These are phyloP conservation scores for Gnomoniopsis smithogilvyi DNA, from an alignment of 2,329 filamentous ascomycete genomes.

Conservation along the genomic window DNA sequence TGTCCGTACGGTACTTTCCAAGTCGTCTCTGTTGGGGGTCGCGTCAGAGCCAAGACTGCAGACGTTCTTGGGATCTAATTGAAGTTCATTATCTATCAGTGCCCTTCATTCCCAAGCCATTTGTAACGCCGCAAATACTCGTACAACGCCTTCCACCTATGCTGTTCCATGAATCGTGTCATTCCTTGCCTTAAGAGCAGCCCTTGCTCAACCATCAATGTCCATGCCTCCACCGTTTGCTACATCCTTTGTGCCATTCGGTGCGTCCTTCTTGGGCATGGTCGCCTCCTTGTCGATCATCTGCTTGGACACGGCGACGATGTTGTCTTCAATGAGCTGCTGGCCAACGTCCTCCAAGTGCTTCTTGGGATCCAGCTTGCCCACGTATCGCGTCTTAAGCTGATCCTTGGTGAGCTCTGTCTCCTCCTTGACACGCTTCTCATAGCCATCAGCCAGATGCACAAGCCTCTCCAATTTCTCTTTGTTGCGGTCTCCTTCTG, in stretches of 20 bases:
- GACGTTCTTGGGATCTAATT: neutral
- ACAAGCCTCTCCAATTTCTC: constrained; percentile 87
- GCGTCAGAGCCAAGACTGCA: neutral
- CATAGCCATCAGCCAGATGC: constrained; percentile 87
- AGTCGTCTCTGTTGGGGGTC: neutral
- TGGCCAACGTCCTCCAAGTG: constrained; percentile 96
- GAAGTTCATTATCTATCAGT: constrained; percentile 12
- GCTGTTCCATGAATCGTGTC: constrained; percentile 18
- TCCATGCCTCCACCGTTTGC: constrained; percentile 65
- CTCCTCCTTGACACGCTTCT: constrained; percentile 98
- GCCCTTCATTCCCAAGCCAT: constrained; percentile 11
- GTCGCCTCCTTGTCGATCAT: constrained; percentile 99
- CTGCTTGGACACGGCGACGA: constrained; percentile 94
- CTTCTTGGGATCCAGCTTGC: constrained; percentile 99
- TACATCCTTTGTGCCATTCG: constrained; percentile 43
- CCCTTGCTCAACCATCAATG: constrained; percentile 52
- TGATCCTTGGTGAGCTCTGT: constrained; percentile 96
- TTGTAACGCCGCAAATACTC: constrained; percentile 15
- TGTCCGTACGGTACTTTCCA: neutral
- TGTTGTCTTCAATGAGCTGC: constrained; percentile 98
- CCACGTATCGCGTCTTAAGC: constrained; percentile 97
- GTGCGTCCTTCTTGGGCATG: constrained; percentile 68
- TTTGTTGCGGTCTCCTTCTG: constrained; percentile 81
- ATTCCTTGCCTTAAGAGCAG: constrained; percentile 4
- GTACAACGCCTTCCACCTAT: constrained; percentile 20